Base-by-base conservation (phyloP, 306 rosid species). In the Cajanus cajan region DNA sequence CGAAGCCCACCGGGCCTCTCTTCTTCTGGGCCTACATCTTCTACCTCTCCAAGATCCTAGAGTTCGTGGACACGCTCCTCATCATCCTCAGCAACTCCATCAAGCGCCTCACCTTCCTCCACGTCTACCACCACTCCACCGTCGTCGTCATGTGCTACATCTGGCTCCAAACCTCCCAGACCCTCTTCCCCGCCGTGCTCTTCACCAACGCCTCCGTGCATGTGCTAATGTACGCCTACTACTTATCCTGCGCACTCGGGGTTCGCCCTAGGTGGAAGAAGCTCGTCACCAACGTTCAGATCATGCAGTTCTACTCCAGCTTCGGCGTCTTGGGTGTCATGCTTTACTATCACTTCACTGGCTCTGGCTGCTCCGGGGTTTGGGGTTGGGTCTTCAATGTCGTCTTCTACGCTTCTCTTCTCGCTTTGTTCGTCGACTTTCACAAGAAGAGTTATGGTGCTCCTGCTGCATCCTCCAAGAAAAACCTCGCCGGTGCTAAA, bases 21-120 rank as follows among this genome's bases (percentile, higher is more conserved):
- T 94, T 94, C 84, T 94, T 94, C 85, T 94, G 98, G 98, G 98
- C 92, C 39, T 87, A 94, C 88, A 16, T 92, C 68, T 92, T 90
- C 85, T 92, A 94, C 97, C 88, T 94, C 86, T 94, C 97, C 54
- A 94, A 94, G 70, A 63, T 89, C 50, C 89, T 89, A 4, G 97
- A 94, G 75, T 87, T 94, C 79, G 9, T 89, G 0, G 98, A 92
- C 78, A 94, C 98, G 1, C 80, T 88, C 31, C 81, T 90, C 71
- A 93, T 93, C 86, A 85, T 93, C 71, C 82, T 90, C 40, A 76
- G 75, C 33, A 89, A 88, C 14, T 88, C 92, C n/a, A 45, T 62
- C 61, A 85, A 82, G 24, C 91, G 96, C 19, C 88, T 93, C 54
- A 82, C 93, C 4, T 88, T 93, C 84, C 98, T 93, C 90, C 98